Evolutionary conservation across 768 basidiomycete species (phyloP).

Genomic region (Calvatia gigantea): DNA sequence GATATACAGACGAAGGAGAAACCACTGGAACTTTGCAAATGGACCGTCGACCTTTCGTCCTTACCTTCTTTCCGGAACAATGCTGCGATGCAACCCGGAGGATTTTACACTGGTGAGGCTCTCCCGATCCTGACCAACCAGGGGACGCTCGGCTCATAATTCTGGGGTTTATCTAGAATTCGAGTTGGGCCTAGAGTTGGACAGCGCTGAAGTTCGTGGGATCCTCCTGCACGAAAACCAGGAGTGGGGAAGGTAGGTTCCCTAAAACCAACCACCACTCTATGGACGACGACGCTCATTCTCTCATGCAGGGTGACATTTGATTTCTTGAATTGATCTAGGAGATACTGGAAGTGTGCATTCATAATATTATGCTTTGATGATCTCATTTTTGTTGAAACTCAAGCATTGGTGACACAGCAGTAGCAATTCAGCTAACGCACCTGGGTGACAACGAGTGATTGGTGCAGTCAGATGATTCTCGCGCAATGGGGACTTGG

Average conservation of each 20-base stretch:
- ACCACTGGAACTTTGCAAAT: conserved; percentile 74
- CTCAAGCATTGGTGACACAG: neutral
- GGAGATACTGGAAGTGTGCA: neutral
- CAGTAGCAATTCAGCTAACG: conserved; percentile 13
- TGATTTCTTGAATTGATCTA: conserved; percentile 41
- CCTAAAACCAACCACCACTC: neutral
- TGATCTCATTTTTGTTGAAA: neutral
- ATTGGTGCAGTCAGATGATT: conserved; percentile 15
- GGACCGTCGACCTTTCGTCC: conserved; percentile 81
- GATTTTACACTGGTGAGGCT: conserved; percentile 74
- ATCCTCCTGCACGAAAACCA: conserved; percentile 69
- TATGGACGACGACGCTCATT: neutral
- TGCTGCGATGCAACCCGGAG: conserved; percentile 49
- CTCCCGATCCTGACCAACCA: neutral
- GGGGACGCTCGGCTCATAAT: neutral
- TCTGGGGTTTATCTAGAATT: conserved; percentile 49
- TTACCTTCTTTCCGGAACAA: conserved; percentile 78
- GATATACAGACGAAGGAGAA: conserved; percentile 85
- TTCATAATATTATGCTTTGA: neutral
- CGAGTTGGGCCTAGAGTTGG: conserved; percentile 78
- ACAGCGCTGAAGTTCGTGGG: conserved; percentile 85
- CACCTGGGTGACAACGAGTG: neutral
- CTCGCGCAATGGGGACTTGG: neutral
- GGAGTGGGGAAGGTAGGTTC: conserved; percentile 75
- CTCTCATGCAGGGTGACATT: conserved; percentile 38